phyloP scores from a whole-genome alignment of 371 early-diverging fungal genomes.

The Syncephalastrum racemosum region DNA sequence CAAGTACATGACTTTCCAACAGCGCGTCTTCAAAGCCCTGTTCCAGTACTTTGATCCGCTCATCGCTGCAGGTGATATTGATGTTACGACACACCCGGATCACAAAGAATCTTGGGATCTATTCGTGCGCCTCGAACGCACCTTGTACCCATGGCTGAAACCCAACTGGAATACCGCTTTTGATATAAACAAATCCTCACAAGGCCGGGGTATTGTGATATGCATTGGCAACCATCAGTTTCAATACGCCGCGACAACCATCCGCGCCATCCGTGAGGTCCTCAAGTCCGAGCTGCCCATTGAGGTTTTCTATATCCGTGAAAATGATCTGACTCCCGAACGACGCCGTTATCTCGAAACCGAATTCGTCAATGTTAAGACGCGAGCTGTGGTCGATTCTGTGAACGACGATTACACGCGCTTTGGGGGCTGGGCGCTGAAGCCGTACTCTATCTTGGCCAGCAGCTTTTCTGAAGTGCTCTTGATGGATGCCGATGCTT shows the following conservation, averaged over 20 bases:
- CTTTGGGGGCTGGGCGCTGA: slow-evolving; percentile 63
- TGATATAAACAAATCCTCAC: slow-evolving; percentile 23
- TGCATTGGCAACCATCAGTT: slow-evolving; percentile 67
- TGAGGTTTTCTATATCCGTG: slow-evolving; percentile 67
- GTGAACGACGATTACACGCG: slow-evolving; percentile 49
- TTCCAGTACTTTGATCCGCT: slow-evolving; percentile 35
- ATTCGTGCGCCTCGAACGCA: slow-evolving; percentile 16
- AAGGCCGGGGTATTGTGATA: slow-evolving; percentile 66
- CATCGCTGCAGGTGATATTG: slow-evolving; percentile 25
- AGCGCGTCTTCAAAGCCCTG: slow-evolving; percentile 36
- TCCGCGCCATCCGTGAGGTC: slow-evolving; percentile 55
- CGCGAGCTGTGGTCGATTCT: slow-evolving; percentile 45
- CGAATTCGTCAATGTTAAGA: slow-evolving; percentile 45
- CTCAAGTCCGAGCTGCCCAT: slow-evolving; percentile 65
- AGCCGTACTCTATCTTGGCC: slow-evolving; percentile 66
- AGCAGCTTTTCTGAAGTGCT: slow-evolving; percentile 65
- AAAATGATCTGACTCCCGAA: slow-evolving; percentile 48
- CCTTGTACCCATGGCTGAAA: slow-evolving; percentile 29
- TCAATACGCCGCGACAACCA: slow-evolving; percentile 53
- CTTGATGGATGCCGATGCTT: slow-evolving; percentile 75
- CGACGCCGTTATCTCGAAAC: slow-evolving; percentile 38
- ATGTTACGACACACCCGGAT: slow-evolving; percentile 11
- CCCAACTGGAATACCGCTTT: slow-evolving; percentile 27
- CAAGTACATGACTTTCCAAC: slow-evolving; percentile 25
- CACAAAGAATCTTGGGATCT: slow-evolving; percentile 22